Percentiles rank a stretch among this genome's conserved stretches.
Evolutionary conservation across 2,329 filamentous ascomycete species (phyloP).

Genomic region (Neopestalotiopsis rosae): DNA sequence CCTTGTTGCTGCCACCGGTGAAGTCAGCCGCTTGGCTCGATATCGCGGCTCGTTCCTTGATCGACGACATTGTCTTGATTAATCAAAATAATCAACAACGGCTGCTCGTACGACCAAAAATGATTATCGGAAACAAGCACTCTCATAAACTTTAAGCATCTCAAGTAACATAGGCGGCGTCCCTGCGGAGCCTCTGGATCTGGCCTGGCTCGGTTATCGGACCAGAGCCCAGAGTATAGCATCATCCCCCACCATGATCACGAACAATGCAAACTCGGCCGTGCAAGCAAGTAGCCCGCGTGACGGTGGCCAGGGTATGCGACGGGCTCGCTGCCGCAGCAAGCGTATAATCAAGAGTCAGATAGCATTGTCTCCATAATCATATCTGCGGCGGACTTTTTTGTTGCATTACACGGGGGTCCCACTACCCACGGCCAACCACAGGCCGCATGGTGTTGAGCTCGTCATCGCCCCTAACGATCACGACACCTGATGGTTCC

Average conservation of each 20-base stretch:
- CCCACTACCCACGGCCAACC: constrained; percentile 9
- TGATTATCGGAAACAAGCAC: background rate
- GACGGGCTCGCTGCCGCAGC: background rate
- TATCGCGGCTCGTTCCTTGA: constrained; percentile 1
- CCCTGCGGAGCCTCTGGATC: background rate
- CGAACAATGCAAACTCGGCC: constrained; percentile 4
- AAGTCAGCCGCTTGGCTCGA: constrained; percentile 9
- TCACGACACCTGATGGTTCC: constrained; percentile 4
- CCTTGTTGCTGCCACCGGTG: constrained; percentile 9
- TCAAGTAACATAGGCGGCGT: background rate
- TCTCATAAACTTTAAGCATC: background rate
- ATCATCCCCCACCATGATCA: constrained; percentile 18
- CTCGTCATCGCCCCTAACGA: constrained; percentile 15
- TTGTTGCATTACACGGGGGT: background rate
- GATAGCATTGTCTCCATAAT: background rate
- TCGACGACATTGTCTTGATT: background rate
- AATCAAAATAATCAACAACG: background rate
- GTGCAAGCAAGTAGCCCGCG: background rate
- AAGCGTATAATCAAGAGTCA: background rate
- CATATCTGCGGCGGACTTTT: background rate
- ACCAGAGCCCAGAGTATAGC: constrained; percentile 7
- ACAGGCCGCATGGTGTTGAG: background rate
- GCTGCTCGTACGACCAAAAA: background rate
- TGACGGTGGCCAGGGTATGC: background rate
- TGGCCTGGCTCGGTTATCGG: background rate